These are phyloP conservation scores for Lichtheimia hyalospora DNA, from an alignment of 371 early-diverging fungal genomes.

Conservation along the genomic window DNA sequence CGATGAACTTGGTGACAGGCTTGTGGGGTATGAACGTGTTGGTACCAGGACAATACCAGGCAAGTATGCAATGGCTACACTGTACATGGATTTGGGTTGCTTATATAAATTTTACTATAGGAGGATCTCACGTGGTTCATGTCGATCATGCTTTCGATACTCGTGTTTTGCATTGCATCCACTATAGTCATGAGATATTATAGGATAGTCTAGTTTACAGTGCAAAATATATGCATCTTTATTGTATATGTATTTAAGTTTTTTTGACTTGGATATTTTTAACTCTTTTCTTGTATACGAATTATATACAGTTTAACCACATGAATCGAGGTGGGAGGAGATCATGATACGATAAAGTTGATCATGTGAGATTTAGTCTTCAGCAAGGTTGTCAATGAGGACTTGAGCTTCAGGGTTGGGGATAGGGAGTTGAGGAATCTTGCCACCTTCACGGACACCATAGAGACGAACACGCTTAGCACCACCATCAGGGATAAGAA, in stretches of 20 bases:
- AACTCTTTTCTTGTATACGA: neutral
- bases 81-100: too few species aligned
- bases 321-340: too few species aligned
- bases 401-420: conserved; percentile 10
- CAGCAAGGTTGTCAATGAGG: conserved; percentile 1
- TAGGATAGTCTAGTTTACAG: conserved; percentile 22
- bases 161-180: conserved; percentile 35
- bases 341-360: too few species aligned
- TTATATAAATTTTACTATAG: conserved; percentile 1
- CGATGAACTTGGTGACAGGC: conserved; percentile 93
- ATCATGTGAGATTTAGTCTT: neutral
- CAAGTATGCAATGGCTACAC: neutral
- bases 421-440: conserved; percentile 29
- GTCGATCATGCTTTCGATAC: conserved; percentile 46
- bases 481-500: conserved; percentile 76
- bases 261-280: too few species aligned
- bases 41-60: conserved; percentile 69
- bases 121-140: conserved; percentile 68
- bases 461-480: conserved; percentile 72
- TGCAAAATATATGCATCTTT: neutral
- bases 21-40: conserved; percentile 91
- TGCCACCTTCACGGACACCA: conserved; percentile 46
- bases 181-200: conserved; percentile 39
- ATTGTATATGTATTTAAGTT: too few species aligned
- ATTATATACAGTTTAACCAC: neutral